A percentile compares a stretch with the other conserved stretches of the same genome.
phyloP scores from a whole-genome alignment of 495 filamentous ascomycete species.

The Pyronema omphalodes region DNA sequence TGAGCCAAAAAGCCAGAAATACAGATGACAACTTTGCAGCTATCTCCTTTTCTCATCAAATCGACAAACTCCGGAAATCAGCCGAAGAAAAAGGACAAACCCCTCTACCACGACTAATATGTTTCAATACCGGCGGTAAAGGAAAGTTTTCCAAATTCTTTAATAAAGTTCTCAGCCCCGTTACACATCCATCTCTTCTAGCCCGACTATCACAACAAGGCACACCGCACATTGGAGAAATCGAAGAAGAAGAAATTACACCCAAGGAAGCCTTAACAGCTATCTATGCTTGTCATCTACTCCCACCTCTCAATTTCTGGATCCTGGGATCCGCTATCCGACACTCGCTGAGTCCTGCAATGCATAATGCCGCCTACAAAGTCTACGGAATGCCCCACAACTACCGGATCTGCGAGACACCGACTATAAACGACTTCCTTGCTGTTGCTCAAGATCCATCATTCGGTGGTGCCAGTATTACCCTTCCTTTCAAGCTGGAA shows the following conservation, averaged over 20 bases:
- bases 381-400: constrained; percentile 55
- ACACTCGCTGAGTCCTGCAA: constrained; percentile 59
- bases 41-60: constrained; percentile 6
- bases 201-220: constrained; percentile 15
- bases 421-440: constrained; percentile 45
- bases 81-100: constrained; percentile 23
- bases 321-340: constrained; percentile 54
- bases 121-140: constrained; percentile 51
- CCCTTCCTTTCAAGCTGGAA: constrained; percentile 59
- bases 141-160: constrained; percentile 51
- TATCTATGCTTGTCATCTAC: constrained; percentile 36
- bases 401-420: constrained; percentile 45
- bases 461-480: constrained; percentile 57
- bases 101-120: constrained; percentile 38
- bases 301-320: constrained; percentile 55
- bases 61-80: constrained; percentile 25
- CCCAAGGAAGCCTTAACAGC: constrained; percentile 39
- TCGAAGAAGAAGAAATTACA: constrained; percentile 32
- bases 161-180: constrained; percentile 47
- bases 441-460: constrained; percentile 41
- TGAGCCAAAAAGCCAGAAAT: constrained; percentile 32
- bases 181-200: constrained; percentile 44
- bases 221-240: constrained; percentile 10
- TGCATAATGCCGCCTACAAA: constrained; percentile 60
- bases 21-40: constrained; percentile 31